These are phyloP conservation scores for Penicillium sp. DNA, from an alignment of 2,329 filamentous ascomycete genomes.

Conservation along the genomic window DNA sequence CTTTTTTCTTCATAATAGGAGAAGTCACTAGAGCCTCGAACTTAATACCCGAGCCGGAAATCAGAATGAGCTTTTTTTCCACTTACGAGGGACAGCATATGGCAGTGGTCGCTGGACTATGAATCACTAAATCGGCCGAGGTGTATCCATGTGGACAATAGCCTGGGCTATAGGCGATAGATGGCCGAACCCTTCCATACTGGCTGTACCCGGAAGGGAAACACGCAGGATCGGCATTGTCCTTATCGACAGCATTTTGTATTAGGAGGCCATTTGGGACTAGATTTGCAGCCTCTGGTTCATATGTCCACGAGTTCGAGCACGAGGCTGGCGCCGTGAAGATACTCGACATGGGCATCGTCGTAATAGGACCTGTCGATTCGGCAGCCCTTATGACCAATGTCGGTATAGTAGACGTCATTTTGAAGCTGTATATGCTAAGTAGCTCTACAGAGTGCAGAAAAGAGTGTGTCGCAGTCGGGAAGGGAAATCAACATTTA, in stretches of 20 bases:
- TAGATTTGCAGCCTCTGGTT: not conserved
- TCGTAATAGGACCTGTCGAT: not conserved
- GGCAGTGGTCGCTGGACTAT: constrained; percentile 21
- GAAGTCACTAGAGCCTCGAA: not conserved
- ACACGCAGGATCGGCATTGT: constrained; percentile 1
- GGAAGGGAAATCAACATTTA: not conserved
- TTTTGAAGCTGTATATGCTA: not conserved
- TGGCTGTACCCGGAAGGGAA: constrained; percentile 4
- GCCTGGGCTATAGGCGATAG: constrained; percentile 24
- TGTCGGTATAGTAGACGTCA: not conserved
- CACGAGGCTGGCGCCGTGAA: constrained; percentile 6
- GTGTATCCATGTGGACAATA: constrained; percentile 28
- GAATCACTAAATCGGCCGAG: constrained; percentile 18
- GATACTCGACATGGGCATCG: constrained; percentile 1
- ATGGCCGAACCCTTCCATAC: constrained; percentile 11
- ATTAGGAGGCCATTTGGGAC: not conserved
- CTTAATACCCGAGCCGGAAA: not conserved
- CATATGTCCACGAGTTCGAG: constrained; percentile 4
- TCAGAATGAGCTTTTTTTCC: not conserved
- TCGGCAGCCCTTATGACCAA: not conserved
- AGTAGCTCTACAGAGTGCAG: not conserved
- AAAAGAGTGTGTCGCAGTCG: not conserved
- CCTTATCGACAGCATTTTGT: not conserved
- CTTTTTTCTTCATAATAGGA: not conserved
- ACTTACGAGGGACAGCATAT: constrained; percentile 22